These are phyloP conservation scores for Aspergillus udagawae DNA, from an alignment of 2,329 filamentous ascomycete genomes.

Conservation along the genomic window DNA sequence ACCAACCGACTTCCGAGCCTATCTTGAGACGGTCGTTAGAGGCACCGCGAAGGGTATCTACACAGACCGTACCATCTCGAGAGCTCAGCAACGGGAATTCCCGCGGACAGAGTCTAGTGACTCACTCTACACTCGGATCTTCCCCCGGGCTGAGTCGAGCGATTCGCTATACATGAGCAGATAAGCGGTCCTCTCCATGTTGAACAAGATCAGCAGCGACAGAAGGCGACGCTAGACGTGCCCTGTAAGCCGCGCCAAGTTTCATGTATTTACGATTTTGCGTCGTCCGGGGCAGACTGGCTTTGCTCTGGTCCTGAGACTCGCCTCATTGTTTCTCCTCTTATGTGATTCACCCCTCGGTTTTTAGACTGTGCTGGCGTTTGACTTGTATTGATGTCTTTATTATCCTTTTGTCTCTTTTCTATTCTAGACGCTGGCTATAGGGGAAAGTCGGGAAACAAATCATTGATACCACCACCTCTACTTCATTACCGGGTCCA, in stretches of 20 bases:
- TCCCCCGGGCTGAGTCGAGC: conserved; percentile 34
- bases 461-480: background rate
- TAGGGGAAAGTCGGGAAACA: background rate
- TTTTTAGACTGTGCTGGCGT: conserved; percentile 2
- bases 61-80: conserved; percentile 32
- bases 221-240: background rate
- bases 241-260: background rate
- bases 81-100: conserved; percentile 34
- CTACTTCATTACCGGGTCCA: background rate
- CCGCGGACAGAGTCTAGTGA: conserved; percentile 34
- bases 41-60: conserved; percentile 40
- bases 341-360: background rate
- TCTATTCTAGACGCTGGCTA: background rate
- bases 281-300: background rate
- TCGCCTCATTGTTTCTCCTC: background rate
- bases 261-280: conserved; percentile 5
- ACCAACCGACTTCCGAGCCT: conserved; percentile 37
- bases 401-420: background rate
- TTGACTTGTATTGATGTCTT: background rate
- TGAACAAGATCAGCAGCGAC: background rate
- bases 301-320: background rate
- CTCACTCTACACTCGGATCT: conserved; percentile 32
- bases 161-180: conserved; percentile 33
- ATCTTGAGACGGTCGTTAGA: conserved; percentile 38
- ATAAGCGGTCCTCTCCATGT: conserved; percentile 12